Base-by-base conservation (phyloP, 352 stramenopile genomes). In the Phytophthora sp. region DNA sequence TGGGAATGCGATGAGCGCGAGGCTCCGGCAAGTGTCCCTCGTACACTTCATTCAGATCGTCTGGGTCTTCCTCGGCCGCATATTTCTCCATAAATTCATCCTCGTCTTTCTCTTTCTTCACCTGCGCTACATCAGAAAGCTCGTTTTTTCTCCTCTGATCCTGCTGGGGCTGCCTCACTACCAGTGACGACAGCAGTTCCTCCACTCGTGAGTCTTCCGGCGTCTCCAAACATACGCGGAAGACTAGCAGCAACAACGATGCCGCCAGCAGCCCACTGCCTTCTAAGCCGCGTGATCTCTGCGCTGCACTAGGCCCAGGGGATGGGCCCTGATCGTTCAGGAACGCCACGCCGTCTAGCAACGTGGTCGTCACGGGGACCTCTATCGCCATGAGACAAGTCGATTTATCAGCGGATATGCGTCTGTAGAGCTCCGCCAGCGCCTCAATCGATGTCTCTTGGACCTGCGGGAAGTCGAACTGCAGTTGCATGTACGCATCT, bases 41-140 rank as follows among this genome's bases (percentile, higher is more conserved):
- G 49, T 89, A 89, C 7, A 89, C 76, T 50, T 84, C 59, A 62
- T 77, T 82, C 21, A 89, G 54, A 60, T 89, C 80, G 39, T 89
- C 77, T 6, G 80, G 77, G 49, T 89, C 80, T 71, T 89, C 80
- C 29, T 86, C 44, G 0, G 69, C 69, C 21, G 80, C 80, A 39
- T 68, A 83, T 23, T 80, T 76, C 49, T 82, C 76, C 21, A 73
- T 65, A 53, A 72, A 72, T 1, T 21, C 55, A 6, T 57, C 54
- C 8, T 47, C 60, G 0, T 62, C 49, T 29, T 36, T 31, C 46
- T 57, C 29, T 4, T 24, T 27, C 18, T 60, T 27, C 7, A 41
- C 6, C 21, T 58, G 2, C 11, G 20, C n/a, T 41, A 24, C 5
- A 18, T 58, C 23, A 24, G 20, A 21, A 30, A 8, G 12, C 12